phyloP scores from a whole-genome alignment of 164 flowering plant species.

The Warburgia ugandensis region DNA sequence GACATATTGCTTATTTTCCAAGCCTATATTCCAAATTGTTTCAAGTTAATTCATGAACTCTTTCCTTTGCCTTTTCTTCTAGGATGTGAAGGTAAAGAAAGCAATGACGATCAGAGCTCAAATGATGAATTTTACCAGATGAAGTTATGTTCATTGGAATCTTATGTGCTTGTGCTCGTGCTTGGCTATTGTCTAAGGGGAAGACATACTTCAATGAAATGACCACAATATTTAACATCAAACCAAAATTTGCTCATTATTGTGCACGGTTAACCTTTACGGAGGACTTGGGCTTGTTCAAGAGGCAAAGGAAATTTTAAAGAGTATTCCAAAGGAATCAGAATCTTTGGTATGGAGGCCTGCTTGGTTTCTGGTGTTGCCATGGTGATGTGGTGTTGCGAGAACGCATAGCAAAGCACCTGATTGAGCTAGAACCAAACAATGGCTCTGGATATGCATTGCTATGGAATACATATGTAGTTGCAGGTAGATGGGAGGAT shows the following conservation, averaged over 20 bases:
- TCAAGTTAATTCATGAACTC: too few species aligned
- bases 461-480: slow-evolving; percentile 52
- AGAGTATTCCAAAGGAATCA: slow-evolving; percentile 29
- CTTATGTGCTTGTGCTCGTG: slow-evolving; percentile 67
- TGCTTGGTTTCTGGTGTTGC: slow-evolving; percentile 51
- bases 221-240: slow-evolving; percentile 32
- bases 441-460: slow-evolving; percentile 36
- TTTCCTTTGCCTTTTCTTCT: background rate
- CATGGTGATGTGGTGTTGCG: slow-evolving; percentile 35
- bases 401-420: slow-evolving; percentile 41
- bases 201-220: slow-evolving; percentile 39
- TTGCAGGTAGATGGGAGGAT: slow-evolving; percentile 58
- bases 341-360: slow-evolving; percentile 41
- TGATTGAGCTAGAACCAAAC: slow-evolving; percentile 50
- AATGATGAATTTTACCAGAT: slow-evolving; percentile 36
- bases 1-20: too few species aligned
- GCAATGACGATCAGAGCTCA: background rate
- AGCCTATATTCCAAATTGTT: too few species aligned
- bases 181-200: slow-evolving; percentile 40
- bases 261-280: slow-evolving; percentile 79
- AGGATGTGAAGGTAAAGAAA: slow-evolving; percentile 5
- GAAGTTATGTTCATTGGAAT: slow-evolving; percentile 55
- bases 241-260: slow-evolving; percentile 66
- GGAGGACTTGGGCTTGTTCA: slow-evolving; percentile 36
- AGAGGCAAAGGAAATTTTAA: slow-evolving; percentile 43